phyloP scores from a whole-genome alignment of 2,329 filamentous ascomycete genomes.

The Neophaeococcomyces aloes region DNA sequence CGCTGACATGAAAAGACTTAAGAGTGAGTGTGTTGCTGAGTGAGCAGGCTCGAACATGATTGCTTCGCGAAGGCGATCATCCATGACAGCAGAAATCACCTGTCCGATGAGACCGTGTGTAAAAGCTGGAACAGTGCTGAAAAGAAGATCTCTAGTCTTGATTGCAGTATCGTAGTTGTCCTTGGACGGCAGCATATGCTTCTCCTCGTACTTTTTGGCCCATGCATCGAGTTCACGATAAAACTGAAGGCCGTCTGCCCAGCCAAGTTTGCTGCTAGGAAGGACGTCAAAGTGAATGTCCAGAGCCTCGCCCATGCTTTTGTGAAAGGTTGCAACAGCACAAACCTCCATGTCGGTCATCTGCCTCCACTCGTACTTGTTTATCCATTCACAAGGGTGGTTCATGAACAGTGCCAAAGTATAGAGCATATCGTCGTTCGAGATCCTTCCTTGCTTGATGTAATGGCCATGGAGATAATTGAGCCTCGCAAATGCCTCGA shows the following conservation, averaged over 20 bases:
- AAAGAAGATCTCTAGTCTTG: conserved; percentile 50
- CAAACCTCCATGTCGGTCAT: conserved; percentile 57
- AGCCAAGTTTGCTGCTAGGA: conserved; percentile 28
- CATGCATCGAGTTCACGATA: conserved; percentile 36
- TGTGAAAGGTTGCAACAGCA: conserved; percentile 55
- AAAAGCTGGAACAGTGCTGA: conserved; percentile 43
- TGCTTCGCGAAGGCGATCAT: conserved; percentile 50
- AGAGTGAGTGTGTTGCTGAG: conserved; percentile 26
- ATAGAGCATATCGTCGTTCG: conserved; percentile 54
- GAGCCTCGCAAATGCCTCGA: conserved; percentile 50
- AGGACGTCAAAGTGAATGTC: conserved; percentile 41
- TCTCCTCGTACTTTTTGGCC: conserved; percentile 45
- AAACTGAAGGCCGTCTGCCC: conserved; percentile 36
- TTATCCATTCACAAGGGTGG: conserved; percentile 55
- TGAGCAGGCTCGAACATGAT: conserved; percentile 48
- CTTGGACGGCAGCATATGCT: conserved; percentile 39
- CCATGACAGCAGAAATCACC: conserved; percentile 51
- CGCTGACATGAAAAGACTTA: conserved; percentile 39
- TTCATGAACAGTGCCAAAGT: conserved; percentile 55
- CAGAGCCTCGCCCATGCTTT: conserved; percentile 58
- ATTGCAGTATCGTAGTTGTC: conserved; percentile 34
- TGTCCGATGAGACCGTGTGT: conserved; percentile 40
- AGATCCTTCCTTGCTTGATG: conserved; percentile 48
- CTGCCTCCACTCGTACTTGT: conserved; percentile 58
- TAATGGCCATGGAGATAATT: conserved; percentile 54